Conservation (phyloP, 1,139 yeast species). For the Geotrichum europaeum region DNA sequence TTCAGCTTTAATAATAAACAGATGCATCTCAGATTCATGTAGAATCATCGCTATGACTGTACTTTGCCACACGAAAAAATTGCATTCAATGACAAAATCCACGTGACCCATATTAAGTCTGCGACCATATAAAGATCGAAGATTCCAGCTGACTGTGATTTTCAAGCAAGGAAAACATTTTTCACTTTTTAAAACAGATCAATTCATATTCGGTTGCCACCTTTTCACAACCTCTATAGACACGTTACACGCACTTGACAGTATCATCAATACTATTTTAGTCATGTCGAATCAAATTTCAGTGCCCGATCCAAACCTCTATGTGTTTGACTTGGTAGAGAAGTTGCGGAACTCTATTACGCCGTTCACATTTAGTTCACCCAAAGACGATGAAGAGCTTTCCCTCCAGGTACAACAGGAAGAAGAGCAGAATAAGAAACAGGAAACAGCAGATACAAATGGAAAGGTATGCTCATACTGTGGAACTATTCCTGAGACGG, state of each 20-base stretch:
- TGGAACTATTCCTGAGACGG: slow-evolving; percentile 12
- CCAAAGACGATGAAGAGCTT: background rate
- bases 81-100: background rate
- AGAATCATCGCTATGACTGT: background rate
- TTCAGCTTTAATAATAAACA: background rate
- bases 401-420: background rate
- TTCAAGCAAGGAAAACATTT: background rate
- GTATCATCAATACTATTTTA: background rate
- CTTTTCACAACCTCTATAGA: background rate
- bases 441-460: slow-evolving; percentile 2
- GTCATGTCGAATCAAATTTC: slow-evolving; percentile 8
- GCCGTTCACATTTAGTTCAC: slow-evolving; percentile 7
- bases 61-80: background rate
- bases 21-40: background rate
- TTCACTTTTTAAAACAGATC: background rate
- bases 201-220: background rate
- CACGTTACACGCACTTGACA: background rate
- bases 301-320: slow-evolving; percentile 13
- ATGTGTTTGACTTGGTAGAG: slow-evolving; percentile 14
- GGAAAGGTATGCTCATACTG: slow-evolving; percentile 14
- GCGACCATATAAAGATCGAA: background rate
- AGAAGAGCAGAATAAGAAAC: background rate
- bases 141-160: background rate
- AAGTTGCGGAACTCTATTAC: slow-evolving; percentile 5
- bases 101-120: background rate